phyloP scores from a whole-genome alignment of 768 basidiomycete species.

The Trametes meyenii region DNA sequence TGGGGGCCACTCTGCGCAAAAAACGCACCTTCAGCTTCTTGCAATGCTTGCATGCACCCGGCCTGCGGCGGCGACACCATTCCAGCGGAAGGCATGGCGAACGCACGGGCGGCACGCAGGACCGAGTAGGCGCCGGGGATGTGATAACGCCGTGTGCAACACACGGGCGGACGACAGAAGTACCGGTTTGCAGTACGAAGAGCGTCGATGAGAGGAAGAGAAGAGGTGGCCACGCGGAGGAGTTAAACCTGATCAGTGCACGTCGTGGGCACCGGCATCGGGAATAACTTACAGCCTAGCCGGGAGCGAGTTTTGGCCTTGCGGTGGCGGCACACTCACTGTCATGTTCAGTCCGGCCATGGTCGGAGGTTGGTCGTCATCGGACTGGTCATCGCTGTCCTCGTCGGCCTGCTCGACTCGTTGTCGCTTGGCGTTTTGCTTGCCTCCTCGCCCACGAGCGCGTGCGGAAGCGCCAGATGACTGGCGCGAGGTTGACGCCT shows the following conservation, averaged over 20 bases:
- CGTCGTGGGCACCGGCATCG: not conserved
- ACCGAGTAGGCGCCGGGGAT: constrained; percentile 6
- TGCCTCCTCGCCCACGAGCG: not conserved
- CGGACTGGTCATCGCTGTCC: constrained; percentile 25
- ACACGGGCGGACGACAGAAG: constrained; percentile 1
- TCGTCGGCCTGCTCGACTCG: constrained; percentile 22
- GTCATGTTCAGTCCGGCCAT: constrained; percentile 17
- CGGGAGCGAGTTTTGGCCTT: constrained; percentile 23
- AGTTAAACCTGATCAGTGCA: constrained; percentile 7
- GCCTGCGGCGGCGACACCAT: constrained; percentile 43
- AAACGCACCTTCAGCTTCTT: constrained; percentile 80
- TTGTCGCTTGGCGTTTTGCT: constrained; percentile 12
- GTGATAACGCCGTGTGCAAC: constrained; percentile 14
- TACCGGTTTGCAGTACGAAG: constrained; percentile 15
- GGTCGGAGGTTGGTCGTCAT: constrained; percentile 20
- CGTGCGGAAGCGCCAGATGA: constrained; percentile 4
- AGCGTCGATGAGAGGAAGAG: not conserved
- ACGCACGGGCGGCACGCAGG: constrained; percentile 6
- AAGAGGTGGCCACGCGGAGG: not conserved
- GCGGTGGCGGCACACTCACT: constrained; percentile 22
- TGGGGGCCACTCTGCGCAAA: not conserved
- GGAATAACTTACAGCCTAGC: constrained; percentile 24
- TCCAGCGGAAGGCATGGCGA: not conserved
- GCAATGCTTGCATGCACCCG: constrained; percentile 85
- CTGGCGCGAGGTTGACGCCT: constrained; percentile 9